phyloP scores from a whole-genome alignment of 495 filamentous ascomycete genomes.

The Bacidia gigantensis region DNA sequence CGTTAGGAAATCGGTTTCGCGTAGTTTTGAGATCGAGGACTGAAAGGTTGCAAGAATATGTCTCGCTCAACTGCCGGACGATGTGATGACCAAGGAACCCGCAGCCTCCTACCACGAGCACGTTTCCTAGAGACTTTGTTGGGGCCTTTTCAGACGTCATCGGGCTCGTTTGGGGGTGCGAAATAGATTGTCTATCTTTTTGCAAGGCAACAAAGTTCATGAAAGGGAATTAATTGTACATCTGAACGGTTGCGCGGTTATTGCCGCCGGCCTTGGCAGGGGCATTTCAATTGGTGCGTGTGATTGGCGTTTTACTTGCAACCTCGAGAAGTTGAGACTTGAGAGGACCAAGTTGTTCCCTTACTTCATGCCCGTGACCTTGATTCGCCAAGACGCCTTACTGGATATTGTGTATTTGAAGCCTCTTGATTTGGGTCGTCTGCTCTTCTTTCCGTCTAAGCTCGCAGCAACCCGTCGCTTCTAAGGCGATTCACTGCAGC shows the following conservation, averaged over 20 bases:
- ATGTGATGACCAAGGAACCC: slow-evolving; percentile 48
- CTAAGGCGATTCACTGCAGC: no score
- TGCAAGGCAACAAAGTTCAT: neutral
- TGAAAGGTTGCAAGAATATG: slow-evolving; percentile 45
- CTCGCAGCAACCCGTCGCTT: no score
- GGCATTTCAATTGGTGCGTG: neutral
- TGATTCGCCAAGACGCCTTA: no score
- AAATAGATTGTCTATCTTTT: no score
- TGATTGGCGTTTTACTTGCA: neutral
- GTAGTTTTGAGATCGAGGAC: slow-evolving; percentile 78
- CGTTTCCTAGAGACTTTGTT: slow-evolving; percentile 12
- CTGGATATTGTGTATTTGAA: no score
- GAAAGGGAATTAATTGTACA: neutral
- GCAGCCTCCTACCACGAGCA: slow-evolving; percentile 44
- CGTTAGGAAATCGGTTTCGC: slow-evolving; percentile 58
- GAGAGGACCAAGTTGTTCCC: no score
- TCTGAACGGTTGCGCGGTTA: no score
- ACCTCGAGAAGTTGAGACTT: no score
- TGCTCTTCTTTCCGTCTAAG: no score
- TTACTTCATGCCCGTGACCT: no score
- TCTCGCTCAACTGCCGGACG: slow-evolving; percentile 41
- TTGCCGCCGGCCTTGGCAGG: neutral
- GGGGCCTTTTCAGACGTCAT: neutral
- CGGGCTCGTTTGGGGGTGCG: neutral
- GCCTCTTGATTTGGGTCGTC: no score